Conservation (phyloP, 176 grass and related monocot species). For the Alloteropsis semialata region DNA sequence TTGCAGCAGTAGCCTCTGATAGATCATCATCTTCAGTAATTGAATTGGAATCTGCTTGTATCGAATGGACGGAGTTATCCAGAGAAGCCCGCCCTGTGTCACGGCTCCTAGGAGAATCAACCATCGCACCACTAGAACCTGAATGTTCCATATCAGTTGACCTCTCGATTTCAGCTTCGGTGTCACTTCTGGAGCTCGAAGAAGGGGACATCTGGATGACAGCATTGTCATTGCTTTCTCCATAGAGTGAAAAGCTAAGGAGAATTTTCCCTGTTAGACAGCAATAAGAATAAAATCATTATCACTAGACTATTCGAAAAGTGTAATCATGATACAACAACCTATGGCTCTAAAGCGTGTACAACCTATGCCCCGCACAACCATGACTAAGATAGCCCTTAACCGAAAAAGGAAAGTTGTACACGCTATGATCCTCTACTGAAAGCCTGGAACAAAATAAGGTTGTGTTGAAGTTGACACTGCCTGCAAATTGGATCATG, state of each 20-base stretch:
- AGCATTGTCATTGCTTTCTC: slow-evolving; percentile 31
- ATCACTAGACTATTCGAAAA: not conserved
- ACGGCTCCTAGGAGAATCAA: slow-evolving; percentile 33
- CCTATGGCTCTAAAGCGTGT: not conserved
- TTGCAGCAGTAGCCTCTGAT: not conserved
- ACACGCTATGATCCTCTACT: not conserved
- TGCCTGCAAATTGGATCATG: not conserved
- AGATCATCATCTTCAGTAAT: slow-evolving; percentile 36
- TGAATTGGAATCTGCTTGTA: slow-evolving; percentile 12
- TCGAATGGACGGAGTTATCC: slow-evolving; percentile 35
- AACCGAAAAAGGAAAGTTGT: not conserved
- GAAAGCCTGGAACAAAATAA: not conserved
- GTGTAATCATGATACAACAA: not conserved
- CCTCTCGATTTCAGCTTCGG: slow-evolving; percentile 20
- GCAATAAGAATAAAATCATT: not conserved
- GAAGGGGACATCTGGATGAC: slow-evolving; percentile 31
- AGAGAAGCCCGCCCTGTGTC: not conserved
- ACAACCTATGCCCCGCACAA: not conserved
- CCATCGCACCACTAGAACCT: not conserved
- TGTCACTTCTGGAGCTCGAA: slow-evolving; percentile 28
- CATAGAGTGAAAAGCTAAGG: slow-evolving; percentile 55
- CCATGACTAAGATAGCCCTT: not conserved
- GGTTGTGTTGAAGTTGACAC: not conserved
- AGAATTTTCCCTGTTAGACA: slow-evolving; percentile 66
- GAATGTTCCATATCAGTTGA: slow-evolving; percentile 3